These are phyloP conservation scores for Cladosporium velox DNA, from an alignment of 2,329 filamentous ascomycete genomes.

Conservation along the genomic window DNA sequence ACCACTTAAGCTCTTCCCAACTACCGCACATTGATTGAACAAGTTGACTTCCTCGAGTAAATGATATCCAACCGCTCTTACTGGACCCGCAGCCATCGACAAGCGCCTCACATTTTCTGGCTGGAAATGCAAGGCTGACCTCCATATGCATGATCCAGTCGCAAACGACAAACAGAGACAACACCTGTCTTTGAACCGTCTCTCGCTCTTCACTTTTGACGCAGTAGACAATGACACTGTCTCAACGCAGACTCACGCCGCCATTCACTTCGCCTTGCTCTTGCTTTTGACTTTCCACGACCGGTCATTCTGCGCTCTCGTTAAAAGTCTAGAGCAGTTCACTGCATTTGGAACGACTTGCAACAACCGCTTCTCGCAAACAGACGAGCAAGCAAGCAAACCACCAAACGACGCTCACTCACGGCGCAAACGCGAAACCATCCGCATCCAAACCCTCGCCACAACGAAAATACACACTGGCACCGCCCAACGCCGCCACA, in stretches of 20 bases:
- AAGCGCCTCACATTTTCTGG: neutral
- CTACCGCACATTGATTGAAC: neutral
- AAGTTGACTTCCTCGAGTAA: neutral
- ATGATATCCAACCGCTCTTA: neutral
- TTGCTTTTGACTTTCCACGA: neutral
- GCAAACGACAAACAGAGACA: constrained; percentile 1
- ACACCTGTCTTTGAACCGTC: neutral
- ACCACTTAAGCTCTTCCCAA: neutral
- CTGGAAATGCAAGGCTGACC: neutral
- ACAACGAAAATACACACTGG: no score
- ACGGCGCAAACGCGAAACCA: neutral
- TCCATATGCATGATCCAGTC: neutral
- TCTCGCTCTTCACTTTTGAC: constrained; percentile 1
- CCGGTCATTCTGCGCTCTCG: neutral
- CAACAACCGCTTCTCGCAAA: neutral
- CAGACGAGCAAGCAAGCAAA: neutral
- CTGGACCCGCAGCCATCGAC: neutral
- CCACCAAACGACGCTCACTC: neutral
- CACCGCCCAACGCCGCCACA: neutral
- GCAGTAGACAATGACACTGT: neutral
- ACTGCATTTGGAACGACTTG: neutral
- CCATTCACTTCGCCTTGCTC: neutral
- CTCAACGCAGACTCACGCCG: neutral
- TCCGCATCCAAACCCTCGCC: neutral
- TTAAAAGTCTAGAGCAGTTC: neutral